Conservation (phyloP, 1,139 yeast species). For the Zygosaccharomyces pseudobailii region DNA sequence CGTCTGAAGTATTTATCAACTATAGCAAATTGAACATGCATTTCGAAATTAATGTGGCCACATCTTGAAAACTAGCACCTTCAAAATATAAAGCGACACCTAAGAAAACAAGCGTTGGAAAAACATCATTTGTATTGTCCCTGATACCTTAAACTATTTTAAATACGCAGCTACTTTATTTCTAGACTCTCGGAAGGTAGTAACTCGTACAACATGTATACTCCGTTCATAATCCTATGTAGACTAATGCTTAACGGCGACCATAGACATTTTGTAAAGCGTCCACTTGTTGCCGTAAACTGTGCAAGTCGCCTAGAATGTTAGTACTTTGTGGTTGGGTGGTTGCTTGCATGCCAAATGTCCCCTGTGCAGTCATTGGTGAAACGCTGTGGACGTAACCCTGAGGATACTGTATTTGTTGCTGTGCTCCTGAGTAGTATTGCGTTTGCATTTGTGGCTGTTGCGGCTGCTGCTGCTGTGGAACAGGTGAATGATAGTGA, state of each 20-base stretch:
- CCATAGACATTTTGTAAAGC: constrained; percentile 33
- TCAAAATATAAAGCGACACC: no score
- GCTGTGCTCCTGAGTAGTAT: constrained; percentile 9
- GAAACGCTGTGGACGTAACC: constrained; percentile 4
- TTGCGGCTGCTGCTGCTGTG: constrained; percentile 11
- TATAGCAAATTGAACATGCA: no score
- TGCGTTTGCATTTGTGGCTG: no score
- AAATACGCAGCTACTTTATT: no score
- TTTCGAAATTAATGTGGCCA: no score
- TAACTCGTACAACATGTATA: no score
- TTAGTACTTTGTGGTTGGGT: constrained; percentile 41
- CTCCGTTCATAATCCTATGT: constrained; percentile 1
- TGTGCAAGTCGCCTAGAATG: constrained; percentile 56
- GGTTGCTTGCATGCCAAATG: constrained; percentile 24
- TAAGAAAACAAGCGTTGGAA: no score
- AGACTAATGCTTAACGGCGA: constrained; percentile 10
- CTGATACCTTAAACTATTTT: no score
- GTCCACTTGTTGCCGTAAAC: constrained; percentile 62
- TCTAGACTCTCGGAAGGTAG: no score
- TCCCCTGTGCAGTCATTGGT: constrained; percentile 4
- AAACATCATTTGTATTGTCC: no score
- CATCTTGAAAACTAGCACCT: no score
- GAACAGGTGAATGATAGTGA: constrained; percentile 8
- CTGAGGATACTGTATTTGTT: constrained; percentile 13
- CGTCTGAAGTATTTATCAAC: no score